Percentiles rank a stretch among this genome's conserved stretches.
phyloP scores from a whole-genome alignment of 2,329 filamentous ascomycete species.

The Calonectria multiphialidica region DNA sequence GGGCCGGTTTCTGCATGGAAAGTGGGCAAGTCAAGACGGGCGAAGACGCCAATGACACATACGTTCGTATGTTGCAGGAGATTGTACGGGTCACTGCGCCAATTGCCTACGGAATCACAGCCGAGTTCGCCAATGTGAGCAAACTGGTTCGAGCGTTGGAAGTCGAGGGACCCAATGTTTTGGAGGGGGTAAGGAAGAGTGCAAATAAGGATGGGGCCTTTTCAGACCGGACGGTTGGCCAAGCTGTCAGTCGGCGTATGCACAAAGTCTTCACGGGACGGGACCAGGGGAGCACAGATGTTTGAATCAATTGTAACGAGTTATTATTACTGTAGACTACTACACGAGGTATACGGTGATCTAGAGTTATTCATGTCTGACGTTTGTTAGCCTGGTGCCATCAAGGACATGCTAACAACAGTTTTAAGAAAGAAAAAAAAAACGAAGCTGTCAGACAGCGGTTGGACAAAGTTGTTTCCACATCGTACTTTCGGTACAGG shows the following conservation, averaged over 20 bases:
- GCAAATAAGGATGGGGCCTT: conserved; percentile 69
- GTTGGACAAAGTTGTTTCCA: conserved; percentile 82
- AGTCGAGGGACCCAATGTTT: conserved; percentile 66
- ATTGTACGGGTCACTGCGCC: conserved; percentile 78
- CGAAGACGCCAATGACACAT: conserved; percentile 74
- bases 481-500: conserved; percentile 82
- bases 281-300: conserved; percentile 68
- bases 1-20: conserved; percentile 83
- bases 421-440: conserved; percentile 19
- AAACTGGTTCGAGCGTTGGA: conserved; percentile 71
- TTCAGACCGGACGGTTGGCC: conserved; percentile 67
- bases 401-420: conserved; percentile 39
- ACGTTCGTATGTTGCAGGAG: conserved; percentile 81
- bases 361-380: not conserved
- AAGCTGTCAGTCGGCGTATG: conserved; percentile 69
- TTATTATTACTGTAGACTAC: conserved; percentile 23
- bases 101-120: conserved; percentile 77
- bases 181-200: conserved; percentile 72
- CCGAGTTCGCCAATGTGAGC: conserved; percentile 69
- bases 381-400: conserved; percentile 39
- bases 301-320: conserved; percentile 48
- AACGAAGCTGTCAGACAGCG: conserved; percentile 76
- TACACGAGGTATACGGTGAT: conserved; percentile 7
- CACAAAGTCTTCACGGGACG: conserved; percentile 70
- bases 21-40: conserved; percentile 80